Conservation (phyloP, 1,284 basidiomycete genomes). For the Pascua sp. region DNA sequence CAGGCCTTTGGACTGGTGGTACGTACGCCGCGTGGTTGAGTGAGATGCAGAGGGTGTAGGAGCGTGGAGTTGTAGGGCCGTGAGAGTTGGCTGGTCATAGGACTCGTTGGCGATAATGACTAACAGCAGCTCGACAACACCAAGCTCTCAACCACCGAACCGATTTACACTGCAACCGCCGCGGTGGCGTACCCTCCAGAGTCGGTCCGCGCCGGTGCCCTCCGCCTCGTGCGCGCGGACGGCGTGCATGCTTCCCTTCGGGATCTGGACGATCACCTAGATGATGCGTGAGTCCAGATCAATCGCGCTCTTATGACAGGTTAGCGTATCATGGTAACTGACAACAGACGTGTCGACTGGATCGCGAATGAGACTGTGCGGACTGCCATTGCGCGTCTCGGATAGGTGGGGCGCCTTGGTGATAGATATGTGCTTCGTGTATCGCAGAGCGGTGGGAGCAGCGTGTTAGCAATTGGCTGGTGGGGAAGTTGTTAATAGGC, state of each 20-base stretch:
- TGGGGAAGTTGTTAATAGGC: too few species aligned
- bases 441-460: too few species aligned
- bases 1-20: constrained; percentile 33
- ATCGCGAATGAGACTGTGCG: constrained; percentile 4
- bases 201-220: constrained; percentile 17
- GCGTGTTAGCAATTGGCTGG: too few species aligned
- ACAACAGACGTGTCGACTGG: constrained; percentile 10
- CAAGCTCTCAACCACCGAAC: constrained; percentile 26
- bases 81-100: not conserved
- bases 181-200: constrained; percentile 9
- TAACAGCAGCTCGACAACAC: constrained; percentile 38
- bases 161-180: constrained; percentile 25
- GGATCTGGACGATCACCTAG: constrained; percentile 50
- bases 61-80: not conserved
- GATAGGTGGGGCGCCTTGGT: not conserved
- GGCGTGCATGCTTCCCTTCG: constrained; percentile 27
- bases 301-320: not conserved
- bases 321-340: not conserved
- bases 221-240: constrained; percentile 28
- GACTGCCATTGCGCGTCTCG: constrained; percentile 1
- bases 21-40: constrained; percentile 14
- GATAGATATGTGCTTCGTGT: not conserved
- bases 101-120: not conserved
- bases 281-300: constrained; percentile 37
- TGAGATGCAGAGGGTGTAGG: too few species aligned